Evolutionary conservation across 495 filamentous ascomycete species (phyloP), one percentile per base, ranked within the genome.

Genomic region (Tetracladium setigerum): DNA sequence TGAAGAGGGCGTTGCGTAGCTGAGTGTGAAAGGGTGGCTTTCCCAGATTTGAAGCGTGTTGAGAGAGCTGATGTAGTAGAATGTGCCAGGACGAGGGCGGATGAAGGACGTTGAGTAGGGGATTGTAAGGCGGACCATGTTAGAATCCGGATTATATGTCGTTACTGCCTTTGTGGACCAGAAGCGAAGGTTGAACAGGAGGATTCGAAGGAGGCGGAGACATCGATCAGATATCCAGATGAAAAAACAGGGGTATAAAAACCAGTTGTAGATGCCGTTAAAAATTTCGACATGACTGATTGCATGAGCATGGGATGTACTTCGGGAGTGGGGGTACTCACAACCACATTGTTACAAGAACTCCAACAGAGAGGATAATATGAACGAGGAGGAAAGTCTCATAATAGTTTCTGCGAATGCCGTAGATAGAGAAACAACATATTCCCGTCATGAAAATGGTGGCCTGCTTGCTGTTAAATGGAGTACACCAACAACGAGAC

Each of bases 1-100:
- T 16, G 9, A 18, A 4, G 18, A 30, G 16, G 8, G 17, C 11
- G 40, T 30, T 35, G 41, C 44, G 7, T 17, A 60, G 2, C 73
- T 76, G 5, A 81, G 56, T 0, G 78, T 81, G 48, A 82, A 82
- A 0, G 78, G 79, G 47, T 82, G 79, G 42, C 66, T 78, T 49
- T 81, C 73, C 74, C 77, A 81, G 18, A 70, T 71, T 11, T 27
- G 22, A 56, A 36, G 34, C 5, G 13, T 16, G 16, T 36, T 36
- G 2, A 36, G 10, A 9, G 16, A n/a, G 9, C 16, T n/a, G 16
- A 36, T 36, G 16, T 36, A 36, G 16, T 36, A 36, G 34, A n/a
- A 36, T n/a, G 34, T n/a, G 3, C 34, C 34, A 5, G 34, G 34
- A 10, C 13, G 16, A 36, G 34, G 34, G 13, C 34, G 13, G 4